These are phyloP conservation scores for Colletotrichum sp. DNA, from an alignment of 2,329 filamentous ascomycete species.

Conservation along the genomic window DNA sequence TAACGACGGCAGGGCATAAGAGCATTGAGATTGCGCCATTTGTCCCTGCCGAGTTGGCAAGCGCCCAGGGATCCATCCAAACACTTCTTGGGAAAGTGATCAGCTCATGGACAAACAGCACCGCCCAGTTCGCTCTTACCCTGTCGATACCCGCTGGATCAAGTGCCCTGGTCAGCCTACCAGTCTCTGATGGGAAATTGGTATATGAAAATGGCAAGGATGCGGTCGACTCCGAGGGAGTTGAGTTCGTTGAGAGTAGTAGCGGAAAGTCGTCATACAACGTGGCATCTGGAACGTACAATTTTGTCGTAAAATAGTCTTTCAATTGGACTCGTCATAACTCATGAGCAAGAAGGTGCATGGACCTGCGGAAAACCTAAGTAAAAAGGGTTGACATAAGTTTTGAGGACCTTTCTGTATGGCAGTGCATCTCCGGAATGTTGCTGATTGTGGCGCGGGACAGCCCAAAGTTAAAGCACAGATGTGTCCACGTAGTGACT, in stretches of 20 bases:
- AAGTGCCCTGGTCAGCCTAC: neutral
- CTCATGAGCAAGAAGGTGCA: neutral
- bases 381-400: neutral
- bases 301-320: neutral
- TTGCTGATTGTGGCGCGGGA: neutral
- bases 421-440: neutral
- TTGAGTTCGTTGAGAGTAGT: neutral
- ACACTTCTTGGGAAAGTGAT: neutral
- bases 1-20: neutral
- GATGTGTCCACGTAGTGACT: neutral
- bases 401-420: neutral
- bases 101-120: neutral
- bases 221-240: neutral
- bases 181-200: neutral
- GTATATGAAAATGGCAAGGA: neutral
- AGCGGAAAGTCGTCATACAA: neutral
- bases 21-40: neutral
- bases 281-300: neutral
- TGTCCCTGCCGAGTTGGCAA: neutral
- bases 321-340: accelerated
- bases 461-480: neutral
- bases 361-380: neutral
- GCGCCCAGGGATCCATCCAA: neutral
- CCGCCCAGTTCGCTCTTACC: neutral
- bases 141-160: neutral